Evolutionary conservation across 163 green algal genomes (phyloP), one percentile per base, ranked within the genome.

Genomic region (Smithsoniella earleae): DNA sequence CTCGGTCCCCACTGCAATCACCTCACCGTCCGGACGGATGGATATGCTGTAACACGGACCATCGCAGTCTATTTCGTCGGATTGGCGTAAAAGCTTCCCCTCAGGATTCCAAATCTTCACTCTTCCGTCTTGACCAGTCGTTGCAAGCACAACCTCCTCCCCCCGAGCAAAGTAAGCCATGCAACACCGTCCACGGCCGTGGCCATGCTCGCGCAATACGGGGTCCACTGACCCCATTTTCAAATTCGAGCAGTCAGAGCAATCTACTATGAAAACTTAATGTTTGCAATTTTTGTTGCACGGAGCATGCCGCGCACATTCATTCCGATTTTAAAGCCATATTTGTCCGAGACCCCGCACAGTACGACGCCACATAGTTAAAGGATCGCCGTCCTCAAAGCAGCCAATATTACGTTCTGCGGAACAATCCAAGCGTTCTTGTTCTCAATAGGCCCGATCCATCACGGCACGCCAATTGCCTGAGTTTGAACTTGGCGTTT

Each of bases 11-110:
- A 13, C 58, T 33, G 58, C 58, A 34, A 69, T 69, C 30, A 69
- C 34, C 8, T 40, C 27, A 6, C 27, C 58, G 20, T 69, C 58
- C 6, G 58, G 58, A n/a, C 58, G 40, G 58, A 69, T 31, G 8
- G 58, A 30, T 18, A 69, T 5, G 6, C 27, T 45, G 27, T 69
- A 33, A 30, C 38, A 25, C 25, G 58, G 58, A 18, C 58, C 58
- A 43, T 69, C 58, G 25, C 58, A 69, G 58, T 69, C 58, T 16
- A 69, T 69, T n/a, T 69, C 58, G 58, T 69, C 58, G 5, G 58
- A 38, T 31, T 69, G 58, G 16, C 25, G 18, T n/a, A 43, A 16
- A 8, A 69, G 10, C 25, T 69, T 31, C 38, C 27, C 58, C 27
- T 30, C 6, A 16, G 27, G 16, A 43, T 30, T 43, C 58, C 58